These are phyloP conservation scores for Teratosphaeria viscida DNA, from an alignment of 2,329 filamentous ascomycete genomes.

Conservation along the genomic window DNA sequence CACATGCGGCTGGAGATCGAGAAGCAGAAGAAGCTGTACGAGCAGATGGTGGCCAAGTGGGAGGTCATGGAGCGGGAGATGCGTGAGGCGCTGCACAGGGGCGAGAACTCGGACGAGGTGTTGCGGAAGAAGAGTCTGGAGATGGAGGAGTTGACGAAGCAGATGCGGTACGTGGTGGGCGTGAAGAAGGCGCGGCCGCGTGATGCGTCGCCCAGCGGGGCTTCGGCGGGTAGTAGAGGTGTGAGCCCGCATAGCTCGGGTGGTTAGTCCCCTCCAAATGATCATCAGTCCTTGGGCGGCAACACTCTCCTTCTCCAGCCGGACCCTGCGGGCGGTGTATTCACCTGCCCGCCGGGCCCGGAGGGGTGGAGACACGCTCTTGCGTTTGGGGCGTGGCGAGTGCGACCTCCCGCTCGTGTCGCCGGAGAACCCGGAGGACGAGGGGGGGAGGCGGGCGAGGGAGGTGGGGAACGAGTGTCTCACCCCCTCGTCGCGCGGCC, in stretches of 20 bases:
- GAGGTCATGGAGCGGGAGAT: constrained; percentile 54
- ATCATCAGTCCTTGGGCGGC: background rate
- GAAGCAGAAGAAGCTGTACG: constrained; percentile 50
- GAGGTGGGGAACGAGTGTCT: background rate
- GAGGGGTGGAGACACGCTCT: background rate
- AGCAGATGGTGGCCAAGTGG: constrained; percentile 50
- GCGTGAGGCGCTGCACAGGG: constrained; percentile 48
- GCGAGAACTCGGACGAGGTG: constrained; percentile 45
- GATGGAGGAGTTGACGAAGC: constrained; percentile 50
- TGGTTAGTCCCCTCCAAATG: background rate
- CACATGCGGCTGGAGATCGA: constrained; percentile 62
- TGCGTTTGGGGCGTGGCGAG: background rate
- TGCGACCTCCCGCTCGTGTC: background rate
- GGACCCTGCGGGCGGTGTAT: background rate
- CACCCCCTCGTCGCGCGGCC: background rate
- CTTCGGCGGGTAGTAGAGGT: background rate
- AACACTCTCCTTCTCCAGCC: background rate
- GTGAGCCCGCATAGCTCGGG: background rate
- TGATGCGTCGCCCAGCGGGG: background rate
- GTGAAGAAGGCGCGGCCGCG: constrained; percentile 41
- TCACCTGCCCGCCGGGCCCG: background rate
- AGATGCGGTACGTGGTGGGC: constrained; percentile 63
- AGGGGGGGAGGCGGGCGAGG: background rate
- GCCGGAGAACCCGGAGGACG: background rate
- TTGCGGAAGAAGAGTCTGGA: constrained; percentile 50